Conservation (phyloP, 495 filamentous ascomycete species). For the Penicillium dipodomyicola region DNA sequence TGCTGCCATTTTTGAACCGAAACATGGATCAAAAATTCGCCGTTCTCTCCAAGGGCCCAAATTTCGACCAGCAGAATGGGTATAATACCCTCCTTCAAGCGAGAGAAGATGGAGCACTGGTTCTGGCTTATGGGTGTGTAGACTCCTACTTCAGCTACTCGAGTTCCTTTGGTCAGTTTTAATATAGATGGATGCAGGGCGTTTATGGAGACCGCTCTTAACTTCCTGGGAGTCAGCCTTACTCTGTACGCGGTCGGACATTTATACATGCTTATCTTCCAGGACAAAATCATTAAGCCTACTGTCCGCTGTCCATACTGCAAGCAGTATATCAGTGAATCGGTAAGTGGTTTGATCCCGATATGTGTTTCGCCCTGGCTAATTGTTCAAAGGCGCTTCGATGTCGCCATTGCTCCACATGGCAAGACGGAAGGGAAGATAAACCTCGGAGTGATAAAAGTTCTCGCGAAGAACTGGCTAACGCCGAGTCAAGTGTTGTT, state of each 20-base stretch:
- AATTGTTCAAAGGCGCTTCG: slow-evolving; percentile 48
- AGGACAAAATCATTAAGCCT: slow-evolving; percentile 69
- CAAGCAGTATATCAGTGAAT: slow-evolving; percentile 61
- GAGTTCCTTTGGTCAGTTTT: not conserved
- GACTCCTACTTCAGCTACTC: not conserved
- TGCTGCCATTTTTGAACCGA: slow-evolving; percentile 64
- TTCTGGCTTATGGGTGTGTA: slow-evolving; percentile 66
- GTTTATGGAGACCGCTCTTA: slow-evolving; percentile 65
- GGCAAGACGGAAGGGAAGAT: slow-evolving; percentile 76
- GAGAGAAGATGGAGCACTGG: slow-evolving; percentile 65
- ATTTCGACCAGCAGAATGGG: slow-evolving; percentile 42
- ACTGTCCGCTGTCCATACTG: slow-evolving; percentile 71
- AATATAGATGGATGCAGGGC: slow-evolving; percentile 35
- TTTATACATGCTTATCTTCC: slow-evolving; percentile 58
- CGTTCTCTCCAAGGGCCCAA: slow-evolving; percentile 55
- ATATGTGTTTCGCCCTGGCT: not conserved
- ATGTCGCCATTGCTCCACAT: slow-evolving; percentile 72
- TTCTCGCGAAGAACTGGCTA: not conserved
- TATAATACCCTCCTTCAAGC: slow-evolving; percentile 72
- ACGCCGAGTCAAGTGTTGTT: not conserved
- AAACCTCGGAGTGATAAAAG: not conserved
- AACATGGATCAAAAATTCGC: slow-evolving; percentile 78
- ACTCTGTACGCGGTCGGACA: slow-evolving; percentile 64
- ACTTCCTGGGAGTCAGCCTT: slow-evolving; percentile 64
- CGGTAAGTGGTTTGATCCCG: slow-evolving; percentile 43